phyloP scores from a whole-genome alignment of 768 basidiomycete species.

The Lanmaoa rubissima region DNA sequence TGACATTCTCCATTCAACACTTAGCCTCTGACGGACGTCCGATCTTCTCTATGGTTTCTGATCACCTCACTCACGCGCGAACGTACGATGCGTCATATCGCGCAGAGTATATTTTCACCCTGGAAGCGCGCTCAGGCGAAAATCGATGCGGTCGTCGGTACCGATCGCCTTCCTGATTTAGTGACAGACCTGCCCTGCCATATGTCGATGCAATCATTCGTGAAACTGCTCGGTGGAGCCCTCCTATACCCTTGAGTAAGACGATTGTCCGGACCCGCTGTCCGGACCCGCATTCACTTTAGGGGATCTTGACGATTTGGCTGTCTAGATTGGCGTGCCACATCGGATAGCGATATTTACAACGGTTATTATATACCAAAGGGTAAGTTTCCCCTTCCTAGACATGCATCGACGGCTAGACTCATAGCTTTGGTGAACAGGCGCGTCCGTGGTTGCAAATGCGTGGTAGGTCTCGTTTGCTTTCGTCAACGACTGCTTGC shows the following conservation, averaged over 20 bases:
- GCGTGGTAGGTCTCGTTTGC: constrained; percentile 1
- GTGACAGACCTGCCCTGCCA: constrained; percentile 2
- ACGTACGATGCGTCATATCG: not conserved
- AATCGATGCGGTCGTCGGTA: not conserved
- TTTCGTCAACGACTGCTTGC: not conserved
- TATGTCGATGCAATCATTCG: constrained; percentile 10
- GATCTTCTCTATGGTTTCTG: not conserved
- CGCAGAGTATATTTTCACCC: not conserved
- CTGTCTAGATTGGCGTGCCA: constrained; percentile 18
- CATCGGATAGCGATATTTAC: constrained; percentile 22
- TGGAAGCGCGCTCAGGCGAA: constrained; percentile 7
- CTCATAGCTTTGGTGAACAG: not conserved
- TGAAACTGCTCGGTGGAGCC: constrained; percentile 3
- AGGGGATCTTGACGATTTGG: not conserved
- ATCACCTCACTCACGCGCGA: not conserved
- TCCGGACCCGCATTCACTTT: not conserved
- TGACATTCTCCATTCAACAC: not conserved
- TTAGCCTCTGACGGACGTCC: not conserved
- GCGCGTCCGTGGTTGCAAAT: constrained; percentile 8
- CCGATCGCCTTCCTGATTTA: not conserved
- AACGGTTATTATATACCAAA: constrained; percentile 30
- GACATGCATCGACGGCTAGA: not conserved
- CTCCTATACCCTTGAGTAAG: not conserved
- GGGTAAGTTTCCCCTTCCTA: constrained; percentile 20
- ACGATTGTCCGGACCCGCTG: not conserved